Evolutionary conservation across 1,284 basidiomycete species (phyloP), one percentile per base, ranked within the genome.

Genomic region (Xerocomus amazonicus): DNA sequence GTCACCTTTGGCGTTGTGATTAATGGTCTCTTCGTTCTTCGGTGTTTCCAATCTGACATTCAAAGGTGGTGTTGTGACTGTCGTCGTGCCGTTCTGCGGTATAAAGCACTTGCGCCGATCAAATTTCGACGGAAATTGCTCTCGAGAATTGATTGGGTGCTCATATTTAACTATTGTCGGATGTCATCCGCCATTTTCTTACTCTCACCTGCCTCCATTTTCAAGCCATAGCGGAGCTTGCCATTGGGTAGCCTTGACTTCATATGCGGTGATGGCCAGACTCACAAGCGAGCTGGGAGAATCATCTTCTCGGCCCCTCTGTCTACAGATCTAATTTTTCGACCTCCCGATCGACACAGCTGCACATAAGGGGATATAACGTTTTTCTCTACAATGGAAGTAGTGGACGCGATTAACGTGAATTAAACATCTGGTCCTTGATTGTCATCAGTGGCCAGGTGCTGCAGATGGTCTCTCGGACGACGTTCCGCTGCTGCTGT

Each of bases 51-150:
- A 19, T 39, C 49, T 39, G 33, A 43, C 37, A 52, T 51, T 27
- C 48, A 43, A 45, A 48, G 36, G 40, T 31, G 29, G 29, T 31
- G 29, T 8, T 31, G 29, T 31, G 29, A 31, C 29, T 9, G 9
- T 31, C 29, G 29, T 31, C 29, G 42, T 46, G 48, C 37, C 45
- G 41, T 35, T 47, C 12, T 57, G 49, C 28, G 45, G 29, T 51
- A 48, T 48, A 49, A 47, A 42, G 26, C 43, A 36, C 36, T 53
- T 62, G 52, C 58, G 55, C 58, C 56, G 59, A 55, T 55, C 48
- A 47, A 48, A 53, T 59, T 61, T 45, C 43, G 31, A 47, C 61
- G 62, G 62, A 62, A 54, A 65, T 62, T 63, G 57, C 56, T 55
- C 31, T 9, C 39, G 32, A 45, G 10, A 38, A 33, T 28, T 56